Evolutionary conservation across 2,329 filamentous ascomycete genomes (phyloP), one percentile per base, ranked within the genome.

Genomic region (Didymella keratinophila): DNA sequence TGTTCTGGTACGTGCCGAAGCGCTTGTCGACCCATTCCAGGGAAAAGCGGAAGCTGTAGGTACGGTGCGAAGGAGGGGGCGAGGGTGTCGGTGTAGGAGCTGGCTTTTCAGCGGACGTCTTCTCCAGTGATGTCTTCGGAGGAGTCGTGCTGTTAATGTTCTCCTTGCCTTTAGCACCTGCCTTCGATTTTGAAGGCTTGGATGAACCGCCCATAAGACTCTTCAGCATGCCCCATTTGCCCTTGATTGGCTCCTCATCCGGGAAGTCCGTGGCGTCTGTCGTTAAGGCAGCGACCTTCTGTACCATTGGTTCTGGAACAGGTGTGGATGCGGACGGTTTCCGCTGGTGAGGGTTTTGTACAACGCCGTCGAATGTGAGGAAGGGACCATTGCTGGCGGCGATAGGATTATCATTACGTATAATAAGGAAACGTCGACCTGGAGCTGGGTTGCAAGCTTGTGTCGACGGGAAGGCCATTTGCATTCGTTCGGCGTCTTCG

Each of bases 361-460:
- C 76, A 28, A 87, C 80, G n/a, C 85, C 85, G 62, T 89, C 87
- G 64, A 89, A 89, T 0, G 86, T 86, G 44, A 88, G 79, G 65
- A 88, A 88, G 16, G 86, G 78, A 52, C 81, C 78, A 47, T 78
- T 77, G 47, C 82, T 80, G 32, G 83, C 79, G 16, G 82, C 79
- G 45, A 84, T 71, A 56, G 83, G 82, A 63, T 83, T 86, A 73
- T 97, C 93, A 63, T 91, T 93, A 56, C 92, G 88, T 64, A 97
- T 90, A 68, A 97, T 97, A 76, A 96, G 86, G 60, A 97, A 91
- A 61, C 91, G 86, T 70, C 94, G 91, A 45, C 91, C 90, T 1
- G 93, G 92, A 2, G 92, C 92, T 6, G 93, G 93, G 57, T 89
- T 89, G 69, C 89, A 93, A n/a, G 93, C 91, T 6, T 87, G 87